A percentile compares a stretch with the other conserved stretches of the same genome.
phyloP scores from a whole-genome alignment of 1,284 basidiomycete species.

The Moesziomyces sp. region DNA sequence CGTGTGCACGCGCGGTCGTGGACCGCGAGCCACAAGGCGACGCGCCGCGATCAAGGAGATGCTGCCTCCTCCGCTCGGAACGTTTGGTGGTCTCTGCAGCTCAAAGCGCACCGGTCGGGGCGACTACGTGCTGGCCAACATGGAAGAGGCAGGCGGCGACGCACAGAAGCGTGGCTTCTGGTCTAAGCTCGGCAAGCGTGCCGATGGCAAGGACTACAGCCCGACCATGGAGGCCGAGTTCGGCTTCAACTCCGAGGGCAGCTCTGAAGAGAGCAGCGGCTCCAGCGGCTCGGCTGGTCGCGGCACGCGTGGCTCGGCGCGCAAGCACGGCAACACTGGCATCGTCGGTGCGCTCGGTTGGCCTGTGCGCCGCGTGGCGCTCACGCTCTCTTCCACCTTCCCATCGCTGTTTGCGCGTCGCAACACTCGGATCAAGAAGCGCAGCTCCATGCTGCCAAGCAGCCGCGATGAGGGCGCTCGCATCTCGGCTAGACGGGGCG shows the following conservation, averaged over 20 bases:
- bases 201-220: constrained; percentile 35
- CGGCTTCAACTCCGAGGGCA: constrained; percentile 46
- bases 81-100: constrained; percentile 40
- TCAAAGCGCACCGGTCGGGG: constrained; percentile 40
- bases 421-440: constrained; percentile 30
- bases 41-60: constrained; percentile 48
- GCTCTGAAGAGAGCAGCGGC: constrained; percentile 46
- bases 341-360: constrained; percentile 26
- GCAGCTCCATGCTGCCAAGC: constrained; percentile 33
- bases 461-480: constrained; percentile 29
- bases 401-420: constrained; percentile 32
- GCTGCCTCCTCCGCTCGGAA: constrained; percentile 53
- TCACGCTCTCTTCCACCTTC: constrained; percentile 26
- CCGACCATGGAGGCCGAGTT: constrained; percentile 48
- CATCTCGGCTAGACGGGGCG: constrained; percentile 34
- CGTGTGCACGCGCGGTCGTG: constrained; percentile 49
- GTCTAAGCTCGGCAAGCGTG: constrained; percentile 41
- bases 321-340: constrained; percentile 20
- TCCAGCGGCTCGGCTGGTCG: constrained; percentile 21
- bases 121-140: constrained; percentile 61
- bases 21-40: constrained; percentile 40
- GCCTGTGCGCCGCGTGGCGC: constrained; percentile 37
- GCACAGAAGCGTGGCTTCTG: constrained; percentile 34
- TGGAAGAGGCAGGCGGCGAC: constrained; percentile 56
- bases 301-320: constrained; percentile 12